These are phyloP conservation scores for Macrophomina pseudophaseolina DNA, from an alignment of 2,329 filamentous ascomycete genomes.

Conservation along the genomic window DNA sequence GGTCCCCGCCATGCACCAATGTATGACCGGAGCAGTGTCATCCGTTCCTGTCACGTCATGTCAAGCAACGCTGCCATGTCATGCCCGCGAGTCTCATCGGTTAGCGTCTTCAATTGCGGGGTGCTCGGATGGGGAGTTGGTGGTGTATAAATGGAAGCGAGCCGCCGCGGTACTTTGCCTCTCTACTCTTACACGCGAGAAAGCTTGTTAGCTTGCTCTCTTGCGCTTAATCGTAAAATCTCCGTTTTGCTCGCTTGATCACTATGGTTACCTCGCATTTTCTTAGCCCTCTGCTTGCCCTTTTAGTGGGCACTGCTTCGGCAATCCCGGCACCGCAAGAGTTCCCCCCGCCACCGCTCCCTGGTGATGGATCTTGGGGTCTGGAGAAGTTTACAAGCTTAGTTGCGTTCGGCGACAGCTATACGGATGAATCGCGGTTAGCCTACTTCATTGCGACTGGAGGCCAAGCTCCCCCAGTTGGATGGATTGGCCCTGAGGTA, in stretches of 20 bases:
- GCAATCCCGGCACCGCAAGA: conserved; percentile 8
- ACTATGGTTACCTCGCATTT: conserved; percentile 3
- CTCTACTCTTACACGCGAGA: neutral
- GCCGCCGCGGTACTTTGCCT: neutral
- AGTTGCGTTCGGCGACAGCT: conserved; percentile 76
- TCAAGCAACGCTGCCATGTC: conserved; percentile 6
- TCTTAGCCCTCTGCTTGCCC: conserved; percentile 1
- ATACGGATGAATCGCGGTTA: conserved; percentile 73
- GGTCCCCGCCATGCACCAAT: conserved; percentile 4
- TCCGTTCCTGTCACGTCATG: conserved; percentile 15
- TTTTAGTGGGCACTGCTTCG: conserved; percentile 5
- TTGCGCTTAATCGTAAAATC: neutral
- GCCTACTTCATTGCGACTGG: conserved; percentile 64
- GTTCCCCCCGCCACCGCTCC: neutral
- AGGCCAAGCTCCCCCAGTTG: conserved; percentile 66
- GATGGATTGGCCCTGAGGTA: conserved; percentile 58
- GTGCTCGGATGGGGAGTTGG: neutral
- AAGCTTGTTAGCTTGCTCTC: conserved; percentile 17
- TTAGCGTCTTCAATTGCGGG: conserved; percentile 1
- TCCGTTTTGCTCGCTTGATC: conserved; percentile 17
- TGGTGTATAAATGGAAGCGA: conserved; percentile 17
- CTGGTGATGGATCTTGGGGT: conserved; percentile 38
- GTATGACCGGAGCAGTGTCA: conserved; percentile 23
- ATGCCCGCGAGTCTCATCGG: neutral
- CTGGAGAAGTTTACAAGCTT: conserved; percentile 63